Evolutionary conservation across 2,329 filamentous ascomycete genomes (phyloP), one percentile per base, ranked within the genome.

Genomic region (Massarina eburnea): DNA sequence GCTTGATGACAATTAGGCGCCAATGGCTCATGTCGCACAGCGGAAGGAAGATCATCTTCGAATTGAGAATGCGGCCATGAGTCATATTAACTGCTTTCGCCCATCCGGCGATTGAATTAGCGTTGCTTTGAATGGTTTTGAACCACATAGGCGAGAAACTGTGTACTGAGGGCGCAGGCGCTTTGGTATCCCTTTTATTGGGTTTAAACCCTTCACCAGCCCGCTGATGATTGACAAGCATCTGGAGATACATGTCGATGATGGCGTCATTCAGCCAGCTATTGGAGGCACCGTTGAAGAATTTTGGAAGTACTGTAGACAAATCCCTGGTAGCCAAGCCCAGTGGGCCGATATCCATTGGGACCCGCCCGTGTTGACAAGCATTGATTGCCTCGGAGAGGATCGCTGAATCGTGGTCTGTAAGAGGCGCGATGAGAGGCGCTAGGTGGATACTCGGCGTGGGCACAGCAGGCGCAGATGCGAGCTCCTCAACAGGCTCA

Each of bases 181-280:
- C 82, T 14, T 54, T 77, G 71, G 46, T 76, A 12, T 32, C 34
- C 12, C 34, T 70, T 61, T 86, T 86, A 58, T 66, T 22, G 15
- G n/a, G 73, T 43, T 77, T 73, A 32, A 58, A 70, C n/a, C 80
- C 80, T 20, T 76, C 76, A 15, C 75, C 72, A 20, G 74, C 65
- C 57, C 88, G 87, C 55, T 84, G 71, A 39, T 77, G 77, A 14
- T 76, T 73, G 38, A 84, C 82, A 12, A 90, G 71, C 60, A 82
- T 80, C 21, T 77, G 70, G 20, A 90, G 75, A 38, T 81, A 81
- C 12, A 81, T 80, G 56, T 89, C 88, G 56, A 92, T 81, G 40
- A 87, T 81, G 55, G 88, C 84, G 64, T 91, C 88, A 52, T 91
- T 91, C 6, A 92, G 77, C 88, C 88, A 92, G 8, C 72, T 66